A percentile compares a stretch with the other conserved stretches of the same genome.
Conservation (phyloP, 23 red algal species). For the Pyropia haitanensis region DNA sequence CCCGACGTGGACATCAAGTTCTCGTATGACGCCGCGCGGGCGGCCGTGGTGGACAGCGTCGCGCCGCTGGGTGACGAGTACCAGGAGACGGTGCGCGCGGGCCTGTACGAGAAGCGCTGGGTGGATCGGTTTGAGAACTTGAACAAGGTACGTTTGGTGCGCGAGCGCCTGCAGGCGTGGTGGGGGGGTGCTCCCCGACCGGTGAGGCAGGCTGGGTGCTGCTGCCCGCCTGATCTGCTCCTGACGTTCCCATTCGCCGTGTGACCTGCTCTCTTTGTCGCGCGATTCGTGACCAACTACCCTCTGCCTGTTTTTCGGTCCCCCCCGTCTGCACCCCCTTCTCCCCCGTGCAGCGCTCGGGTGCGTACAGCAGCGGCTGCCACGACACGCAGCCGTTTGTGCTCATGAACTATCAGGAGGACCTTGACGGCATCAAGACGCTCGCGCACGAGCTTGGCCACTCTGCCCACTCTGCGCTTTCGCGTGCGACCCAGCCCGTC, state of each 20-base stretch:
- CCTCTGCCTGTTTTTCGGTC: too few relatives aligned
- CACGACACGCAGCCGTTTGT: conserved; percentile 8
- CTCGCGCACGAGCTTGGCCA: conserved; percentile 12
- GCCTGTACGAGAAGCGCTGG: conserved; percentile 4
- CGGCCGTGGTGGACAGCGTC: background rate
- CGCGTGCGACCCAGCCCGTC: background rate
- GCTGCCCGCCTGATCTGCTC: too few relatives aligned
- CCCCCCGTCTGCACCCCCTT: too few relatives aligned
- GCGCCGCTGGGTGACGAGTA: conserved; percentile 8
- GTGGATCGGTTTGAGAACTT: conserved; percentile 12
- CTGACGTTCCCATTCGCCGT: too few relatives aligned
- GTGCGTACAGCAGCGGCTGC: conserved; percentile 4
- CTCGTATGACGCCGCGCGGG: conserved; percentile 2
- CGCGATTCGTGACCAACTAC: too few relatives aligned
- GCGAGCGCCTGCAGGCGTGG: too few relatives aligned
- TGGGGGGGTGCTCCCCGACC: too few relatives aligned
- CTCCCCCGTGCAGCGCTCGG: background rate
- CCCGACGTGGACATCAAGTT: conserved; percentile 3
- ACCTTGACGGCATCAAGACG: conserved; percentile 1
- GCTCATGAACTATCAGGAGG: conserved; percentile 4
- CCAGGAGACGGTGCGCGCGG: background rate
- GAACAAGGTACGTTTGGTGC: too few relatives aligned
- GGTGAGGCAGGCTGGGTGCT: too few relatives aligned
- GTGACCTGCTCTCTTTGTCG: too few relatives aligned
- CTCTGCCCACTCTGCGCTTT: background rate